Percentiles rank a stretch among this genome's conserved stretches.
phyloP scores from a whole-genome alignment of 768 basidiomycete species.

The Cystobasidium ongulense region DNA sequence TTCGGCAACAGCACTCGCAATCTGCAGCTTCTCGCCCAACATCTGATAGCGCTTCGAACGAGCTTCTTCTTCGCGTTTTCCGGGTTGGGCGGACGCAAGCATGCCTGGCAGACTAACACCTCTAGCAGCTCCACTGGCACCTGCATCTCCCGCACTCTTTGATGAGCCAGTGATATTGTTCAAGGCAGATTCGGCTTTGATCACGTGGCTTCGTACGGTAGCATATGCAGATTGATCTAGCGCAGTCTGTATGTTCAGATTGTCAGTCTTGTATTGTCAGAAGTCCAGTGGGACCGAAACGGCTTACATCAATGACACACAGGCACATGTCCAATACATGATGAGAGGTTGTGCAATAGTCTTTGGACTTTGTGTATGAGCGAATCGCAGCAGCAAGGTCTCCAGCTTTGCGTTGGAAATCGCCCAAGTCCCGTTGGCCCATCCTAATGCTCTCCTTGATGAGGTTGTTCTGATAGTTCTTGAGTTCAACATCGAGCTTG shows the following conservation, averaged over 20 bases:
- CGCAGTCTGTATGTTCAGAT: conserved; percentile 54
- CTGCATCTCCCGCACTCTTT: neutral
- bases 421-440: conserved; percentile 79
- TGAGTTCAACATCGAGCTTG: conserved; percentile 87
- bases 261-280: neutral
- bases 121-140: conserved; percentile 8
- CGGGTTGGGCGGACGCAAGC: conserved; percentile 39
- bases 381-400: conserved; percentile 65
- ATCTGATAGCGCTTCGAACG: conserved; percentile 53
- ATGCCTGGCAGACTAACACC: conserved; percentile 41
- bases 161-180: conserved; percentile 50
- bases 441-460: conserved; percentile 98
- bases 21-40: conserved; percentile 63
- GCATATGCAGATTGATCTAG: conserved; percentile 79
- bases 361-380: conserved; percentile 80
- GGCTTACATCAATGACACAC: conserved; percentile 45
- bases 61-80: conserved; percentile 54
- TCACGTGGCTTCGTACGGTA: conserved; percentile 82
- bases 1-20: conserved; percentile 68
- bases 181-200: conserved; percentile 87
- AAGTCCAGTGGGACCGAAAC: conserved; percentile 22
- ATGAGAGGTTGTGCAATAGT: conserved; percentile 80
- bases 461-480: conserved; percentile 90
- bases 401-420: conserved; percentile 65
- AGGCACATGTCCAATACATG: conserved; percentile 87